Evolutionary conservation across 2,329 filamentous ascomycete species (phyloP).

Genomic region (Calycina herbarum): DNA sequence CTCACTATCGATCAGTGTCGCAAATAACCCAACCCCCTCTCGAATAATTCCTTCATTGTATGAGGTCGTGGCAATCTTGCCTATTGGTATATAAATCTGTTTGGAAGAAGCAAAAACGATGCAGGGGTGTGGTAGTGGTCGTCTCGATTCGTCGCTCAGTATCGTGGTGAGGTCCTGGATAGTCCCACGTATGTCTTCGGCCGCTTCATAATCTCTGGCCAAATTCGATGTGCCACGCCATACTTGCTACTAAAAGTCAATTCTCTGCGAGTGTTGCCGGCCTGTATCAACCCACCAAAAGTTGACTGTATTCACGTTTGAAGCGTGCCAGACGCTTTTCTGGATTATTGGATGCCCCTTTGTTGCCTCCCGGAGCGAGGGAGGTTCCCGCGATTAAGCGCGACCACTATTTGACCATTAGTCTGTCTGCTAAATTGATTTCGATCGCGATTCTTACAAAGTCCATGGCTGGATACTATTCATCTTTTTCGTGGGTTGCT

Average conservation of each 20-base stretch:
- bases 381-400: conserved; percentile 64
- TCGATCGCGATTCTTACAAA: conserved; percentile 29
- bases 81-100: conserved; percentile 86
- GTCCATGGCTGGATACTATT: conserved; percentile 28
- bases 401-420: conserved; percentile 54
- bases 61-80: conserved; percentile 82
- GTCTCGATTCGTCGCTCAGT: conserved; percentile 84
- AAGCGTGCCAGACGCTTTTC: conserved; percentile 64
- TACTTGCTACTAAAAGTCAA: conserved; percentile 45
- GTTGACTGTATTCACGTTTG: conserved; percentile 64
- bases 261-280: background rate
- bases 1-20: conserved; percentile 90
- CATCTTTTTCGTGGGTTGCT: conserved; percentile 10
- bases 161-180: conserved; percentile 67
- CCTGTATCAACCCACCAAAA: conserved; percentile 50
- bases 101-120: conserved; percentile 82
- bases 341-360: conserved; percentile 62
- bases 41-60: conserved; percentile 84
- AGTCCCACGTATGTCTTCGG: conserved; percentile 61
- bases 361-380: conserved; percentile 55
- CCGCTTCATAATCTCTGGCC: conserved; percentile 58
- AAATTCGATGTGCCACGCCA: conserved; percentile 65
- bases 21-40: conserved; percentile 83
- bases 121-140: conserved; percentile 87
- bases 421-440: conserved; percentile 6